Percentiles rank a stretch among this genome's conserved stretches.
Evolutionary conservation across 2,329 filamentous ascomycete genomes (phyloP).

Genomic region (Lanzia echinophila): DNA sequence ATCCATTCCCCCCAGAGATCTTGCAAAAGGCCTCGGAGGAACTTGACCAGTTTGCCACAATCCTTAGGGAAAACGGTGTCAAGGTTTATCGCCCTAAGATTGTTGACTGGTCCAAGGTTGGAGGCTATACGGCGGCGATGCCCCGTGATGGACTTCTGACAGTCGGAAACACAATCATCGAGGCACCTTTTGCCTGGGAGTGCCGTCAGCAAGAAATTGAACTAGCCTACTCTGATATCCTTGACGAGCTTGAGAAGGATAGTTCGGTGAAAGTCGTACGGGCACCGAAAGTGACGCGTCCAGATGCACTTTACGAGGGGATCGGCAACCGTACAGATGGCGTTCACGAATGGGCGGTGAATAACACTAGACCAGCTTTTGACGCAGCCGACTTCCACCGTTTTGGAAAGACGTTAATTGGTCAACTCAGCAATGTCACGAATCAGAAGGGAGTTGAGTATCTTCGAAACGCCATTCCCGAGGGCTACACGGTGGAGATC

Average conservation of each 20-base stretch:
- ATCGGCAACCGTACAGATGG: neutral
- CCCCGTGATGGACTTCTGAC: neutral
- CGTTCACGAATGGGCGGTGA: neutral
- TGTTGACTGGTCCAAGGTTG: neutral
- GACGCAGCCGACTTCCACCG: neutral
- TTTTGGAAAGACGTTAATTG: neutral
- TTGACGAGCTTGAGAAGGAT: neutral
- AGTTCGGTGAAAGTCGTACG: neutral
- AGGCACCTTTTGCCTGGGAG: neutral
- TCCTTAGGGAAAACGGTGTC: neutral
- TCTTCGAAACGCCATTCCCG: neutral
- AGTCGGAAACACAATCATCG: neutral
- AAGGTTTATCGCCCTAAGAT: neutral
- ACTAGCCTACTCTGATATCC: neutral
- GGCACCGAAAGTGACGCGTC: neutral
- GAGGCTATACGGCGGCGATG: neutral
- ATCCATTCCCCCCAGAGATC: neutral
- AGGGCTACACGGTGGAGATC: neutral
- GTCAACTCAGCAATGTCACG: neutral
- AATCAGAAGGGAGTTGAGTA: neutral
- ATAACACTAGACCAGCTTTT: neutral
- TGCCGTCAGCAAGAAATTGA: neutral
- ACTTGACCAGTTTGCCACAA: neutral
- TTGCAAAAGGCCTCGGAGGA: neutral
- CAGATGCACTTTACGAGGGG: neutral